Percentiles rank a stretch among this genome's conserved stretches.
phyloP scores from a whole-genome alignment of 2,329 filamentous ascomycete genomes.

The Clonostachys solani region DNA sequence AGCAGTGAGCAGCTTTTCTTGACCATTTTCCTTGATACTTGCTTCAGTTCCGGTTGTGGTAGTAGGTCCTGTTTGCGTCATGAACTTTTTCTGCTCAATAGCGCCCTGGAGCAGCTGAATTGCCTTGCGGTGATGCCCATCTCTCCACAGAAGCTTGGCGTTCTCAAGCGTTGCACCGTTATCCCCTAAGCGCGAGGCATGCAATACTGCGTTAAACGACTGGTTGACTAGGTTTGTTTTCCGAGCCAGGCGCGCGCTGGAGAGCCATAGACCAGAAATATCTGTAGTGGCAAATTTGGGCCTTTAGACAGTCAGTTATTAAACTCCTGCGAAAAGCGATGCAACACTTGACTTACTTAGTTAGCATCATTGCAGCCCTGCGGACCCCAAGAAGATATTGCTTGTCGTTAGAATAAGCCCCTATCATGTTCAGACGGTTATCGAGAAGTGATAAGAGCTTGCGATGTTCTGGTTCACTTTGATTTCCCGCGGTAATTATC shows the following conservation, averaged over 20 bases:
- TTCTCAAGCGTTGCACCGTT: constrained; percentile 91
- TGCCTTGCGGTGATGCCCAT: constrained; percentile 89
- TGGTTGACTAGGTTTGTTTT: constrained; percentile 81
- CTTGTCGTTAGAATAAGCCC: constrained; percentile 87
- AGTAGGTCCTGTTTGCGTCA: constrained; percentile 33
- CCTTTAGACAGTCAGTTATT: constrained; percentile 19
- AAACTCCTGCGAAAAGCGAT: background rate
- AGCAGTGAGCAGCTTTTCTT: constrained; percentile 61
- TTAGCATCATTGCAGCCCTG: constrained; percentile 81
- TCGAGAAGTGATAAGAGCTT: constrained; percentile 42
- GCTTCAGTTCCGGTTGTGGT: constrained; percentile 22
- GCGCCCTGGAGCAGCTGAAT: constrained; percentile 88
- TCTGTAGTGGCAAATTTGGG: constrained; percentile 65
- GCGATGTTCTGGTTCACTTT: constrained; percentile 31
- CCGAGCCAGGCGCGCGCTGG: constrained; percentile 78
- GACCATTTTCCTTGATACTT: constrained; percentile 32
- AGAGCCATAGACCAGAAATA: constrained; percentile 80
- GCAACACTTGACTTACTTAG: constrained; percentile 44
- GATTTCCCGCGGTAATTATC: constrained; percentile 50
- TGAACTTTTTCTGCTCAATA: constrained; percentile 77
- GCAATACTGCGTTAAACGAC: constrained; percentile 90
- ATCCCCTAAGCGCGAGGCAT: constrained; percentile 80
- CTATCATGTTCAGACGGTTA: constrained; percentile 80
- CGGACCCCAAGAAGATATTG: constrained; percentile 87
- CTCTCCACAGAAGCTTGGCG: constrained; percentile 86